Conservation (phyloP, 2,329 filamentous ascomycete genomes). For the Trichoderma atroviride region DNA sequence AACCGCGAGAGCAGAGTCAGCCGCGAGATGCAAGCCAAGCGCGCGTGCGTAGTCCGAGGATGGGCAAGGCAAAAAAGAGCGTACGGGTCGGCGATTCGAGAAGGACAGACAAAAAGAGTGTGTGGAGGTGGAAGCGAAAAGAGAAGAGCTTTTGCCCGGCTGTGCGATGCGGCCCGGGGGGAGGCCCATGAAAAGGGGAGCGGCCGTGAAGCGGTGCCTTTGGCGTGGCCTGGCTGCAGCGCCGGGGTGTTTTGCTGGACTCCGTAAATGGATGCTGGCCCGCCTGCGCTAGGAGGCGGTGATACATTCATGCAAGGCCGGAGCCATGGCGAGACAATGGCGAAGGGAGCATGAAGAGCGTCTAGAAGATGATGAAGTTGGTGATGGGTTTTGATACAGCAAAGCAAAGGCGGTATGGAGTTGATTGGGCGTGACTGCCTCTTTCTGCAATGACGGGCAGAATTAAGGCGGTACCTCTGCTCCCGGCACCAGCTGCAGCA, state of each 20-base stretch:
- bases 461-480: background rate
- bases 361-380: background rate
- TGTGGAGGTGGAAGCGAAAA: slow-evolving; percentile 19
- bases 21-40: slow-evolving; percentile 11
- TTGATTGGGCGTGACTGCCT: background rate
- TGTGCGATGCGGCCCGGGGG: slow-evolving; percentile 24
- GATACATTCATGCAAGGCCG: slow-evolving; percentile 11
- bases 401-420: background rate
- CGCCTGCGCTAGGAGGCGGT: slow-evolving; percentile 3
- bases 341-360: background rate
- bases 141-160: slow-evolving; percentile 16
- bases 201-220: background rate
- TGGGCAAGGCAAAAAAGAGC: slow-evolving; percentile 21
- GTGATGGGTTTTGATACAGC: background rate
- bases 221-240: slow-evolving; percentile 20
- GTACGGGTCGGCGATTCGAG: slow-evolving; percentile 18
- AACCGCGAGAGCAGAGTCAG: slow-evolving; percentile 4
- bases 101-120: slow-evolving; percentile 24
- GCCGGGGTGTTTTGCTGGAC: background rate
- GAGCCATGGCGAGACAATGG: background rate
- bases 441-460: background rate
- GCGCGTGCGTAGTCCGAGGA: slow-evolving; percentile 7
- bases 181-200: slow-evolving; percentile 25
- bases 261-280: slow-evolving; percentile 10
- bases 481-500: background rate